Conservation (phyloP, 805 yeast species). For the Starmerella geochares region DNA sequence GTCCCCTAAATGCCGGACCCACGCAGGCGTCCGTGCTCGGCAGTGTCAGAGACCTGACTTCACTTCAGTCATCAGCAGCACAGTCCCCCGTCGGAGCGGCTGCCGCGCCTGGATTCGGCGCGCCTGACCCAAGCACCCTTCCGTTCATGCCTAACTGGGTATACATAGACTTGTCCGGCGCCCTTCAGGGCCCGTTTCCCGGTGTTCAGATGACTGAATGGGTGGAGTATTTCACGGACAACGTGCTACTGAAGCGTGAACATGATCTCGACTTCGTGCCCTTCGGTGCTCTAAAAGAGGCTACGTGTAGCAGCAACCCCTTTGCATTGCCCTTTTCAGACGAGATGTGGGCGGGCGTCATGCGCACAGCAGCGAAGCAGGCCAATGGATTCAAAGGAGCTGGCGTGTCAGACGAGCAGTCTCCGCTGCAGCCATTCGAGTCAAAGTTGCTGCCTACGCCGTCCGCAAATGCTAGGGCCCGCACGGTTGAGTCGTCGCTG, state of each 20-base stretch:
- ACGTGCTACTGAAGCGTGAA: slow-evolving; percentile 48
- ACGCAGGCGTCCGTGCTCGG: too few species aligned
- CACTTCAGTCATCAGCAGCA: background rate
- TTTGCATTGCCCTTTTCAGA: slow-evolving; percentile 35
- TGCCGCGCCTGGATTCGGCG: background rate
- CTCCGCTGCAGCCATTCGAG: background rate
- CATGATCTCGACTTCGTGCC: slow-evolving; percentile 44
- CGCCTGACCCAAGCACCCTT: background rate
- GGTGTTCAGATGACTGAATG: slow-evolving; percentile 70
- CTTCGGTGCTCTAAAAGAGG: slow-evolving; percentile 44
- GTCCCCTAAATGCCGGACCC: too few species aligned
- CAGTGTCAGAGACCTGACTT: background rate
- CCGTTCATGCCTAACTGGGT: slow-evolving; percentile 40
- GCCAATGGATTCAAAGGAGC: too few species aligned
- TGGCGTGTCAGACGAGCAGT: background rate
- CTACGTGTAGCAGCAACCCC: slow-evolving; percentile 48
- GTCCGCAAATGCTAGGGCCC: background rate
- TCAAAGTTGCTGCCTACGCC: background rate
- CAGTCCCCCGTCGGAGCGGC: background rate
- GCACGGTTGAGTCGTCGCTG: slow-evolving; percentile 7
- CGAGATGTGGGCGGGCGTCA: slow-evolving; percentile 18
- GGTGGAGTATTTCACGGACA: slow-evolving; percentile 41
- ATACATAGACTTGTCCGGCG: slow-evolving; percentile 60
- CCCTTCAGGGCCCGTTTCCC: slow-evolving; percentile 71
- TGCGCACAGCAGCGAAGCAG: background rate